phyloP scores from a whole-genome alignment of 2,329 filamentous ascomycete species.

The Massarina eburnea region DNA sequence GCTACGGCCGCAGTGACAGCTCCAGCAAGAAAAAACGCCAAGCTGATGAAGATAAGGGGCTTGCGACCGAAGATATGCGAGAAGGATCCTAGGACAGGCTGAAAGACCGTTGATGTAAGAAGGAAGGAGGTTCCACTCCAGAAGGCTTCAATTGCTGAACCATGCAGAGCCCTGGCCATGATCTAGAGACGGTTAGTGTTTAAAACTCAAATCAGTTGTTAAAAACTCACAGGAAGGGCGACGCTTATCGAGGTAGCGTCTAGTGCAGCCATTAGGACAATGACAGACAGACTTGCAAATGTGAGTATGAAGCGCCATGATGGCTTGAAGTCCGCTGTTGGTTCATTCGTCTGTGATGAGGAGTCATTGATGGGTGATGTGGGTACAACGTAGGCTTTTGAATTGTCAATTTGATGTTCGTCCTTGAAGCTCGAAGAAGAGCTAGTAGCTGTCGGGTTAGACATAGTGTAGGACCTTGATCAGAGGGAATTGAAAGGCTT shows the following conservation, averaged over 20 bases:
- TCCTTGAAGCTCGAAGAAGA: not conserved
- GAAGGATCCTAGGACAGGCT: conserved; percentile 46
- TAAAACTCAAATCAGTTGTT: no score
- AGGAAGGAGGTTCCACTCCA: conserved; percentile 61
- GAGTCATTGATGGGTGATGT: not conserved
- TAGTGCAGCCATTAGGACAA: conserved; percentile 64
- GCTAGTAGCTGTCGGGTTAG: not conserved
- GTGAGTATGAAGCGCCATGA: conserved; percentile 45
- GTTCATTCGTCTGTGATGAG: conserved; percentile 6
- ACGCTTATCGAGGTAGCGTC: conserved; percentile 68
- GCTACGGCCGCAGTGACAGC: conserved; percentile 41
- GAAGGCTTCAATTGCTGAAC: conserved; percentile 45
- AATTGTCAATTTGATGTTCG: not conserved
- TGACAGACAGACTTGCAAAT: conserved; percentile 55
- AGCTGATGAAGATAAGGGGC: conserved; percentile 38
- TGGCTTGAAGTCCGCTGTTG: conserved; percentile 28
- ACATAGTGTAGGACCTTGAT: no score
- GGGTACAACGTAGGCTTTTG: not conserved
- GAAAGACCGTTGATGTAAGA: conserved; percentile 63
- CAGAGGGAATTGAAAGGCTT: no score
- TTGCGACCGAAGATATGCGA: conserved; percentile 46
- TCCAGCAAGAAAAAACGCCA: conserved; percentile 41
- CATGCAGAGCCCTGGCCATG: conserved; percentile 39
- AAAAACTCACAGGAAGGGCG: conserved; percentile 49
- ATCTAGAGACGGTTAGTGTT: no score